Conservation (phyloP, 2,329 filamentous ascomycete species). For the Trichoderma atroviride region DNA sequence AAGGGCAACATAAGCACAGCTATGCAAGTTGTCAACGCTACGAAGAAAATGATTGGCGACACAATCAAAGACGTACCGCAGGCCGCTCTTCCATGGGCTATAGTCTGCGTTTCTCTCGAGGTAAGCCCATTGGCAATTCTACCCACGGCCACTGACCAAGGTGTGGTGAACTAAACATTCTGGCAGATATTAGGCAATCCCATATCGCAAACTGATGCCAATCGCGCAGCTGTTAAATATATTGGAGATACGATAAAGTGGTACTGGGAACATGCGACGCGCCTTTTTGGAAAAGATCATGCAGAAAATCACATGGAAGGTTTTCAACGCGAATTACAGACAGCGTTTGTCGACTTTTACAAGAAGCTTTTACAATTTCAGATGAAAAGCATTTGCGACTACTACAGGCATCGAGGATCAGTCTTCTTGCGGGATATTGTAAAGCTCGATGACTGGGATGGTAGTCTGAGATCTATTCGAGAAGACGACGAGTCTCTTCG, state of each 20-base stretch:
- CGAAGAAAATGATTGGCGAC: background rate
- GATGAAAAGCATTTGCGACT: conserved; percentile 45
- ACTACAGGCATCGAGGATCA: conserved; percentile 36
- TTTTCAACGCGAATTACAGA: conserved; percentile 27
- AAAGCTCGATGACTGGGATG: conserved; percentile 41
- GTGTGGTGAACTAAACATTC: no score
- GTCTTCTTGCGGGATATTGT: conserved; percentile 37
- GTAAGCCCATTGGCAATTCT: conserved; percentile 28
- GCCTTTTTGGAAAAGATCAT: background rate
- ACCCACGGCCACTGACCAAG: background rate
- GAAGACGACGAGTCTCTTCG: background rate
- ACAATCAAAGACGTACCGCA: conserved; percentile 37
- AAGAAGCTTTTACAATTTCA: conserved; percentile 43
- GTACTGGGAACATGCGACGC: conserved; percentile 39
- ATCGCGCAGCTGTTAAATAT: conserved; percentile 37
- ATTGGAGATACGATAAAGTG: conserved; percentile 42
- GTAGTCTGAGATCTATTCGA: conserved; percentile 35
- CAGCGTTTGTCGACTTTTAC: conserved; percentile 41
- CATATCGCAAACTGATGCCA: conserved; percentile 32
- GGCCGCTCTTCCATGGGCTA: conserved; percentile 43
- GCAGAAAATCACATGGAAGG: background rate
- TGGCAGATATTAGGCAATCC: conserved; percentile 39
- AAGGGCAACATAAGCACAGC: background rate
- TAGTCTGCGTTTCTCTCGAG: conserved; percentile 40
- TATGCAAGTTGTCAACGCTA: background rate